Base-by-base conservation (phyloP, 2,329 filamentous ascomycete genomes). In the Aspergillus luchuensis region DNA sequence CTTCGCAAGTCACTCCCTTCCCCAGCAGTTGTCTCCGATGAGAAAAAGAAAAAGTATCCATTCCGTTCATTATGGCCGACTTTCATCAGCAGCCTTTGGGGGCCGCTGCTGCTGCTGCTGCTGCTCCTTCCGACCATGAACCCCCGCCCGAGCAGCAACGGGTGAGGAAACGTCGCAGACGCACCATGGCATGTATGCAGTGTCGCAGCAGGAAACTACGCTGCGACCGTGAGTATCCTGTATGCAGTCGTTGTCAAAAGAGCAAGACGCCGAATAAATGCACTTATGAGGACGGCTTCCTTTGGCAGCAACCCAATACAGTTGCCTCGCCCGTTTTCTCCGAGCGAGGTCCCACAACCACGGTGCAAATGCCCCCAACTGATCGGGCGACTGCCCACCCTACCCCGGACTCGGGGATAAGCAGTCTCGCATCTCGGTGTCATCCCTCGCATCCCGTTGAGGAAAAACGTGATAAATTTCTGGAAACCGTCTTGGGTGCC, bases 131-230 rank as follows among this genome's bases (percentile, higher is more conserved):
- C 19, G 51, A 56, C 5, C 41, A 47, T 11, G 51, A 58, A 33
- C 58, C 51, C 15, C 63, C 49, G 15, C 56, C 41, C 13, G 60
- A 56, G 17, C 60, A 67, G 36, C 70, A 70, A 8, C 69, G 72
- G 47, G 72, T 72, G 57, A 75, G 75, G 30, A 78, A 78, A 65
- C 67, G 76, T 30, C 73, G 74, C 59, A 67, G 77, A 21, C 72
- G 76, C 23, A 77, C 78, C 8, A 72, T 79, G 63, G 76, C 78
- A 15, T 80, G 78, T 62, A 72, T 73, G 17, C 76, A 76, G 38
- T 80, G 78, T 62, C 75, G 78, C 57, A 74, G 70, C 57, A 69
- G 77, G 49, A 80, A 80, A 63, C 66, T 79, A 36, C 77, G 75
- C 60, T 80, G 78, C 59, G 78, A 79, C 62, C 74, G 77, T 38